Evolutionary conservation across 768 basidiomycete genomes (phyloP).

Genomic region (Kwoniella mangroviensis): DNA sequence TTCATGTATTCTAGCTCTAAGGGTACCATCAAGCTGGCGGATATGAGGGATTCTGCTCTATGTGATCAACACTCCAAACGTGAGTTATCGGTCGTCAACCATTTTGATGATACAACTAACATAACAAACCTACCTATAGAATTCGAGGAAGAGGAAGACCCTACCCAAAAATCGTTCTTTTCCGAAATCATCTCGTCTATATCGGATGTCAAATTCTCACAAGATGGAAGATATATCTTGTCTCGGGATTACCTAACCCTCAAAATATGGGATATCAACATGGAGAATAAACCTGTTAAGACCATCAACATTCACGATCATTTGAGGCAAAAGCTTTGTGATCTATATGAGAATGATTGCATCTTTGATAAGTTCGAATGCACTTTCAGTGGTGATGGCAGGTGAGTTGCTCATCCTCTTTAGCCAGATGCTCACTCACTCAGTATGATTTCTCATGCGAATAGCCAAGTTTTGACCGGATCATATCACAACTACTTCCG

Average conservation of each 20-base stretch:
- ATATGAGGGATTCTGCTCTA: slow-evolving; percentile 97
- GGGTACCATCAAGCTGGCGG: slow-evolving; percentile 98
- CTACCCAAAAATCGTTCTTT: slow-evolving; percentile 95
- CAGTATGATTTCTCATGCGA: background rate
- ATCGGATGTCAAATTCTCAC: slow-evolving; percentile 98
- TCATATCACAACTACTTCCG: slow-evolving; percentile 99
- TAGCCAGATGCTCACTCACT: too few species aligned
- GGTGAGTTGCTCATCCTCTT: slow-evolving; percentile 62
- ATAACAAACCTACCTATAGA: slow-evolving; percentile 62
- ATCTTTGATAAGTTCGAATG: slow-evolving; percentile 99
- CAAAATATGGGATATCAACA: slow-evolving; percentile 99
- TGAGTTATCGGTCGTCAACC: slow-evolving; percentile 60
- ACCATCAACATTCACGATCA: slow-evolving; percentile 99
- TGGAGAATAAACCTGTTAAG: slow-evolving; percentile 94
- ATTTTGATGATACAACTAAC: background rate
- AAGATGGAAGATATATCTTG: slow-evolving; percentile 94
- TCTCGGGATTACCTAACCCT: slow-evolving; percentile 95
- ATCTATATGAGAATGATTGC: slow-evolving; percentile 98
- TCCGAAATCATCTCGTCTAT: slow-evolving; percentile 99
- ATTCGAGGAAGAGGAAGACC: slow-evolving; percentile 99
- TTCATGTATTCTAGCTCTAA: slow-evolving; percentile 99
- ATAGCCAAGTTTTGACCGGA: slow-evolving; percentile 93
- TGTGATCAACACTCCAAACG: slow-evolving; percentile 97
- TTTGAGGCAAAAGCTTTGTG: slow-evolving; percentile 93
- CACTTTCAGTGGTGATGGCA: slow-evolving; percentile 95